Base-by-base conservation (phyloP, 75 land plant genomes). In the Picea sitchensis region DNA sequence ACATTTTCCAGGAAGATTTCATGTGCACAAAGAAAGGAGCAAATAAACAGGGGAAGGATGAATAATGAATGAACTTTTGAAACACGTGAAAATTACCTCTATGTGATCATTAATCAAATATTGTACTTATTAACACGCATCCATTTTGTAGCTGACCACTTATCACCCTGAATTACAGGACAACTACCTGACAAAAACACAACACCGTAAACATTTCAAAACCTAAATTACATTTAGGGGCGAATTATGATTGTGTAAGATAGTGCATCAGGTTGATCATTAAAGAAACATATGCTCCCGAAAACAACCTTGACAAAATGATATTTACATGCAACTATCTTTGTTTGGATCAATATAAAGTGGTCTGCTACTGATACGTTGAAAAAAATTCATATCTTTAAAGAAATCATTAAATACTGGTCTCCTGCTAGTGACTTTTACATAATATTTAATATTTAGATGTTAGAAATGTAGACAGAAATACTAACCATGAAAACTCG, bases 61-160 rank as follows among this genome's bases (percentile, higher is more conserved):
- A 3, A 36, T 41, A n/a, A 41, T 65, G 23, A 3, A 36, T 41
- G 9, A 69, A 20, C 20, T 5, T 71, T 44, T 41, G n/a, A 2
- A 71, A 71, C 9, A 41, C 51, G n/a, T 41, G 23, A 71, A 44
- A 71, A 44, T 71, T 71, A 71, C 74, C 74, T 71, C 44, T 11
- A 71, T 7, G 11, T 44, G 21, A 51, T 18, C 68, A 18, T 31
- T 51, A 51, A 69, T 75, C 59, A 86, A 18, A 78, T 32, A 59
- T 62, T 59, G 73, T 86, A 90, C 73, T 89, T 83, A 21, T 85
- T 78, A 18, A 93, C 80, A 81, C 78, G 97, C 84, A 94, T 82
- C 97, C 97, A 94, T 78, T 94, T 94, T 12, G 97, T 94, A 61
- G 91, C 85, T 68, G 93, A 92, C 97, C 97, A 94, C 58, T 94